phyloP scores from a whole-genome alignment of 345 rosid genomes.

The Citrus unshiu region DNA sequence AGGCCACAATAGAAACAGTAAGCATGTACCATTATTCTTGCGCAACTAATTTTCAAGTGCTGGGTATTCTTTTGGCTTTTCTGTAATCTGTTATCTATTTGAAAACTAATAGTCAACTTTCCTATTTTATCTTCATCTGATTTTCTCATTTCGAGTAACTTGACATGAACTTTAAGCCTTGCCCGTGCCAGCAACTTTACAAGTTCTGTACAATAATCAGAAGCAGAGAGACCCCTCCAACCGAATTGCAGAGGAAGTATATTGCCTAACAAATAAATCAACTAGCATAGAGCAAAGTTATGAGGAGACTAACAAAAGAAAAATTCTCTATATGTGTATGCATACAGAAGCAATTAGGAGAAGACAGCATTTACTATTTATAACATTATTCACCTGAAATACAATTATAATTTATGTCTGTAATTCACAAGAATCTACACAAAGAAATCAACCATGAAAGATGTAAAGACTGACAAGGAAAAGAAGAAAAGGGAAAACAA shows the following conservation, averaged over 20 bases:
- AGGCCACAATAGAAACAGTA: not conserved
- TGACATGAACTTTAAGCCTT: too few relatives aligned
- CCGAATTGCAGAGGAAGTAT: not conserved
- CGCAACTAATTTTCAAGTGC: too few relatives aligned
- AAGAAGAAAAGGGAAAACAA: not conserved
- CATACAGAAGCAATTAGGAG: not conserved
- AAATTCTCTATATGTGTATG: too few relatives aligned
- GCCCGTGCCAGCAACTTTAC: too few relatives aligned
- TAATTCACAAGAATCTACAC: not conserved
- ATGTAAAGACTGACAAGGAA: not conserved
- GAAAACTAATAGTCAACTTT: too few relatives aligned
- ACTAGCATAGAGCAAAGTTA: not conserved
- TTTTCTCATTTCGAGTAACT: too few relatives aligned
- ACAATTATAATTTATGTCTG: not conserved
- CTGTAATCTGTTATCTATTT: too few relatives aligned
- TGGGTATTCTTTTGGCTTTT: too few relatives aligned
- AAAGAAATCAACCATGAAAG: not conserved
- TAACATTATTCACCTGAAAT: not conserved
- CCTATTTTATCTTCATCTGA: too few relatives aligned
- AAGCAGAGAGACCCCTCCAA: not conserved
- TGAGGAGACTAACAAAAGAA: not conserved
- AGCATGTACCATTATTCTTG: too few relatives aligned
- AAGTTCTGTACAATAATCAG: too few relatives aligned
- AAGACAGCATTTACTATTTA: constrained; percentile 2
- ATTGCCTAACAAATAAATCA: not conserved